phyloP scores from a whole-genome alignment of 345 rosid species.

The Brassica juncea region DNA sequence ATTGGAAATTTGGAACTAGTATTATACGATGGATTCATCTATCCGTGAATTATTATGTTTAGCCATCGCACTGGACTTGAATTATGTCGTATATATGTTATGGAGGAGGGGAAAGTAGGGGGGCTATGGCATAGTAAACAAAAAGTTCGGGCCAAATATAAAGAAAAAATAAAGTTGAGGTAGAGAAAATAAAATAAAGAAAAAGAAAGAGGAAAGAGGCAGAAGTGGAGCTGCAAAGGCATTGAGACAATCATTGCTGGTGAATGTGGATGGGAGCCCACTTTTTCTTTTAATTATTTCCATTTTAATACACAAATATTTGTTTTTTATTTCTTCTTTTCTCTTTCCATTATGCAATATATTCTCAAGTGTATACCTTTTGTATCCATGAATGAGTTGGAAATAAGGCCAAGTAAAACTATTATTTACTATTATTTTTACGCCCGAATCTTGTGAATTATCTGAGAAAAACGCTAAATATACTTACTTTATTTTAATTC shows the following conservation, averaged over 20 bases:
- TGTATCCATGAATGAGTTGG: not conserved
- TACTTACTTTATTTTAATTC: not conserved
- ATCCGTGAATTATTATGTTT: not conserved
- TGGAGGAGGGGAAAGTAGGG: not conserved
- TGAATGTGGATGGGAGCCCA: constrained; percentile 51
- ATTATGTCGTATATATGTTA: not conserved
- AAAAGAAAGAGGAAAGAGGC: constrained; percentile 29
- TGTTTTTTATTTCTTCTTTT: not conserved
- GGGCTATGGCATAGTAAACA: not conserved
- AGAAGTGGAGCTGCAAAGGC: constrained; percentile 46
- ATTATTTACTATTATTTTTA: not conserved
- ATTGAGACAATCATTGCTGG: constrained; percentile 45
- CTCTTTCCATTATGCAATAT: constrained; percentile 3
- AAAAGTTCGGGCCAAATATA: not conserved
- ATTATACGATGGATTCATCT: not conserved
- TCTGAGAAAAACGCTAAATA: not conserved
- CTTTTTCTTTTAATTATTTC: constrained; percentile 26
- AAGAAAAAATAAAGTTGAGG: constrained; percentile 1
- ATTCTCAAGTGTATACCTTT: not conserved
- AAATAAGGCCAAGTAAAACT: not conserved
- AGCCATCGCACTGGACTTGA: not conserved
- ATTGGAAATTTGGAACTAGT: not conserved
- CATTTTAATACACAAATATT: not conserved
- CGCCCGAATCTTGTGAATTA: not conserved
- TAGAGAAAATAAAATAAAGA: constrained; percentile 18